A percentile compares a stretch with the other conserved stretches of the same genome.
phyloP scores from a whole-genome alignment of 768 basidiomycete genomes.

The Mycena polygramma region DNA sequence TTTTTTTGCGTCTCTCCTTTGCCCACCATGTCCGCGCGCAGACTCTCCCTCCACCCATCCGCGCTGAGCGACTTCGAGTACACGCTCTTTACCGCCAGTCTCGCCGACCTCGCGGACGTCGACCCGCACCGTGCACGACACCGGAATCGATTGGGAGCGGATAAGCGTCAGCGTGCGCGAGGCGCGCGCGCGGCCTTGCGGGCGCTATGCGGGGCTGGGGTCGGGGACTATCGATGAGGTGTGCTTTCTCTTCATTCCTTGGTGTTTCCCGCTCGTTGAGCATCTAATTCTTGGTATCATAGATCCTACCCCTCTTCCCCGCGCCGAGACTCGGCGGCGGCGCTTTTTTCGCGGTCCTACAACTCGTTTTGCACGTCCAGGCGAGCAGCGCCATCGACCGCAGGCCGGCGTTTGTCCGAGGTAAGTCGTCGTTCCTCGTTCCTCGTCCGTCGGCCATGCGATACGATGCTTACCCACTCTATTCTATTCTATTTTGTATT shows the following conservation, averaged over 20 bases:
- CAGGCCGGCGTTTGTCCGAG: constrained; percentile 65
- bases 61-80: constrained; percentile 67
- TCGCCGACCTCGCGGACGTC: constrained; percentile 49
- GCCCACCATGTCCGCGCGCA: constrained; percentile 40
- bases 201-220: constrained; percentile 53
- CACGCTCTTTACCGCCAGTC: constrained; percentile 59
- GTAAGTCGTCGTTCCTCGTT: constrained; percentile 49
- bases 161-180: constrained; percentile 59
- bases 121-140: neutral
- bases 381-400: constrained; percentile 59
- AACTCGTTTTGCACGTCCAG: constrained; percentile 61
- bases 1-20: neutral
- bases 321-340: constrained; percentile 56
- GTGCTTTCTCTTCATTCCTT: neutral
- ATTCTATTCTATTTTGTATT: neutral
- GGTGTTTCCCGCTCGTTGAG: neutral
- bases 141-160: constrained; percentile 32
- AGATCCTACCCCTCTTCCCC: constrained; percentile 55
- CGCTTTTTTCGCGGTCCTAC: constrained; percentile 65
- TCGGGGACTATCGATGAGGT: constrained; percentile 43
- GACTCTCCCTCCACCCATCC: constrained; percentile 64
- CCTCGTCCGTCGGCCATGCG: neutral
- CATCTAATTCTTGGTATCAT: neutral
- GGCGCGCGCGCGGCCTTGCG: constrained; percentile 66
- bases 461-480: too few species aligned